A percentile compares a stretch with the other conserved stretches of the same genome.
Conservation (phyloP, 164 flowering plant species). For the Malania oleifera region DNA sequence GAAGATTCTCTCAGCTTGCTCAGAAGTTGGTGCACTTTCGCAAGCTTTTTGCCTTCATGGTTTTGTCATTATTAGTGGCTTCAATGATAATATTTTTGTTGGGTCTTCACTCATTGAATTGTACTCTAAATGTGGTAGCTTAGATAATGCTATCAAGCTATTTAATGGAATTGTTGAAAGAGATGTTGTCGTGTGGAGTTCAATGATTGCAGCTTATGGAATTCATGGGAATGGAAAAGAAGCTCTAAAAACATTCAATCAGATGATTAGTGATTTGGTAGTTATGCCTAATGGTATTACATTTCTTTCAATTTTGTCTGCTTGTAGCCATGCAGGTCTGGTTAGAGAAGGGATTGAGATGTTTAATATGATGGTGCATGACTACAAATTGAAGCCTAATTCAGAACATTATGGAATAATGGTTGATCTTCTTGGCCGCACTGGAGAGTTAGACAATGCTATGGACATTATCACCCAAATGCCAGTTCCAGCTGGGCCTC, state of each 20-base stretch:
- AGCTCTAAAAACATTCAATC: conserved; percentile 33
- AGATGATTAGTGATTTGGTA: conserved; percentile 28
- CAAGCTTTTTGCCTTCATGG: conserved; percentile 56
- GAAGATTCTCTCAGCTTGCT: conserved; percentile 44
- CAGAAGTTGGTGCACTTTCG: conserved; percentile 42
- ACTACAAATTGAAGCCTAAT: conserved; percentile 25
- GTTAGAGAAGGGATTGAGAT: conserved; percentile 40
- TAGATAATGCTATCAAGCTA: conserved; percentile 34
- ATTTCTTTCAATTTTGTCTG: conserved; percentile 47
- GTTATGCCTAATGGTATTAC: conserved; percentile 45
- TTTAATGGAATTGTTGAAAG: conserved; percentile 24
- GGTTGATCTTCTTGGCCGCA: conserved; percentile 60
- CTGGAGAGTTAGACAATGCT: conserved; percentile 42
- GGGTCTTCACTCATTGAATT: conserved; percentile 50
- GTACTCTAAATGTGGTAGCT: conserved; percentile 56
- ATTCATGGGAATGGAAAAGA: conserved; percentile 46
- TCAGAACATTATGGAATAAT: conserved; percentile 45
- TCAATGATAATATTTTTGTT: conserved; percentile 32
- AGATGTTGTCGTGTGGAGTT: conserved; percentile 54
- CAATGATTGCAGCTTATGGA: conserved; percentile 52
- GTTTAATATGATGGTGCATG: conserved; percentile 37
- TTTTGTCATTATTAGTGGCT: conserved; percentile 34
- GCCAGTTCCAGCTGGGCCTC: conserved; percentile 28
- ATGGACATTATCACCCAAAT: conserved; percentile 32
- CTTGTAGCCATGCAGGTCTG: conserved; percentile 57